A percentile compares a stretch with the other conserved stretches of the same genome.
phyloP scores from a whole-genome alignment of 768 basidiomycete genomes.

The Vararia minispora region DNA sequence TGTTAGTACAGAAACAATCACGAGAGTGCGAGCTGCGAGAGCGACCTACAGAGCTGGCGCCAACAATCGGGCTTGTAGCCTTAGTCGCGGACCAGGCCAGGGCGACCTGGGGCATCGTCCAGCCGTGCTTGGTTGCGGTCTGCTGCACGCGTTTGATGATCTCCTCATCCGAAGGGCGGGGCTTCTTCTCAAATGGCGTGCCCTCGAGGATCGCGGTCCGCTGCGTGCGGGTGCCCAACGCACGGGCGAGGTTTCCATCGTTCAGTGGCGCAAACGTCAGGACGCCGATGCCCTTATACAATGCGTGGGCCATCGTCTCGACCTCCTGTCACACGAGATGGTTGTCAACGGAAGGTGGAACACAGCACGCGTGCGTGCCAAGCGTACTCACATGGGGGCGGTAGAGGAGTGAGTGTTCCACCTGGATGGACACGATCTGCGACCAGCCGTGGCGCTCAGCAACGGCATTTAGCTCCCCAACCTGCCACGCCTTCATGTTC shows the following conservation, averaged over 20 bases:
- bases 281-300: constrained; percentile 37
- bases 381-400: constrained; percentile 39
- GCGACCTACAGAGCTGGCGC: constrained; percentile 22
- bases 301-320: constrained; percentile 34
- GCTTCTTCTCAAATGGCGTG: constrained; percentile 16
- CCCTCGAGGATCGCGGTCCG: constrained; percentile 14
- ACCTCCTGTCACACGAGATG: too few relatives aligned
- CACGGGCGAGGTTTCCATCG: constrained; percentile 28
- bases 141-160: constrained; percentile 31
- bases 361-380: too few relatives aligned
- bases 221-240: constrained; percentile 18
- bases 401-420: constrained; percentile 42
- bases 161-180: constrained; percentile 20
- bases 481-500: constrained; percentile 24
- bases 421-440: constrained; percentile 46
- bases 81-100: constrained; percentile 31
- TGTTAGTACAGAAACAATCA: too few relatives aligned
- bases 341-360: too few relatives aligned
- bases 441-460: constrained; percentile 37
- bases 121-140: constrained; percentile 27
- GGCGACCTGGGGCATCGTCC: constrained; percentile 35
- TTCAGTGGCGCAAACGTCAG: constrained; percentile 41
- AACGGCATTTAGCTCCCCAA: constrained; percentile 28
- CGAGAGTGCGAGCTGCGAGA: too few relatives aligned
- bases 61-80: constrained; percentile 34